Evolutionary conservation across 2,329 filamentous ascomycete species (phyloP), one percentile per base, ranked within the genome.

Genomic region (Delphinella strobiligena): DNA sequence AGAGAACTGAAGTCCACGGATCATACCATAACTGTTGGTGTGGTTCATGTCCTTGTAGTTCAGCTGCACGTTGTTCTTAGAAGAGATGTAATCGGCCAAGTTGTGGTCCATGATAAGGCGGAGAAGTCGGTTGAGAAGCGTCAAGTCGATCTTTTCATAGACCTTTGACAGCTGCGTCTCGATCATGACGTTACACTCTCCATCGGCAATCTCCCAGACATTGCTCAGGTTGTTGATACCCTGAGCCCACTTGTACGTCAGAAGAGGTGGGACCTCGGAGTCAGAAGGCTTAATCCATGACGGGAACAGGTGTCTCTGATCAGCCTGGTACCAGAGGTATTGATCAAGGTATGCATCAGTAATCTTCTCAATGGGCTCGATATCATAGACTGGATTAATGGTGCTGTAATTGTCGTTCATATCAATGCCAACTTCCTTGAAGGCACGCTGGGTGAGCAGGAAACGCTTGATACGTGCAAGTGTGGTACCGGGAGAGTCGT

Each of bases 1-100:
- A 2, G 91, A 95, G 64, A 98, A 98, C 50, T 98, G 93, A 12
- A 98, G 72, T 51, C 93, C 91, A 54, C 91, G 86, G 53, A 98
- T 95, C 82, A 98, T 83, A 51, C 91, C 91, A 57, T 96, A 98
- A 57, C 86, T 93, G 64, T 98, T 98, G 57, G 93, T 91, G 55
- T 98, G 91, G 56, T 95, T 96, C 91, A 98, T 98, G 53, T 98
- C 91, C 68, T 98, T 98, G 71, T 98, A 98, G 46, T 93, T 95
- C 47, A 98, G 74, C 59, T 95, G 89, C 10, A 98, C 91, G 56
- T 98, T 98, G 70, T 98, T 98, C 75, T 98, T 98, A 29, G 89
- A 87, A 1, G 89, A 95, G 55, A 98, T 98, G 64, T 98, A 98
- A 61, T 98, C 93, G 4, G 91, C 91, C 65, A 98, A 65, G 60